Conservation (phyloP, 164 flowering plant genomes). For the Piper betle region DNA sequence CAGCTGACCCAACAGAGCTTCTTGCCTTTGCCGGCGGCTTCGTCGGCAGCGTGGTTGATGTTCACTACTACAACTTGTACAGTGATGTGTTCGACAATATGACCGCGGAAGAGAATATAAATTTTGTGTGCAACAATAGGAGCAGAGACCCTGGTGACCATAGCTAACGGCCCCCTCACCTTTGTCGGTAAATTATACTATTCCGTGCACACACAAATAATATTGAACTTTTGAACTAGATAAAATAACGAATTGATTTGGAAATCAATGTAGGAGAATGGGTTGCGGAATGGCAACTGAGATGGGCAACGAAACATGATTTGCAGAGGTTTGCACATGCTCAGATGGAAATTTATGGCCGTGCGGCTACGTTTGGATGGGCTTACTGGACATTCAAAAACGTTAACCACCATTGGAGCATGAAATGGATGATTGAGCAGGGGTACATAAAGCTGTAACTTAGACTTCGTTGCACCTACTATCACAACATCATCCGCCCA, state of each 20-base stretch:
- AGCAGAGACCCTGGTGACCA: conserved; percentile 21
- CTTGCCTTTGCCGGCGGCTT: conserved; percentile 35
- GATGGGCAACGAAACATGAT: conserved; percentile 40
- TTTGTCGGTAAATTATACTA: conserved; percentile 36
- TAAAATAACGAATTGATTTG: neutral
- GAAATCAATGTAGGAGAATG: conserved; percentile 44
- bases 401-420: conserved; percentile 44
- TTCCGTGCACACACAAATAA: too few species aligned
- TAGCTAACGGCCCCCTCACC: conserved; percentile 47
- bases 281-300: conserved; percentile 61
- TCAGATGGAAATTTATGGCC: conserved; percentile 41
- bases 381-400: conserved; percentile 65
- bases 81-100: conserved; percentile 13
- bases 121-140: conserved; percentile 34
- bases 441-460: conserved; percentile 24
- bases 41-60: conserved; percentile 35
- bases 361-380: conserved; percentile 67
- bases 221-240: neutral
- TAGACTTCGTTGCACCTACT: neutral
- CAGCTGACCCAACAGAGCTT: conserved; percentile 35
- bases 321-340: conserved; percentile 43
- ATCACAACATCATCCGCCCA: too few species aligned
- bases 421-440: conserved; percentile 61
- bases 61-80: conserved; percentile 54
- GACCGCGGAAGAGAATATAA: conserved; percentile 48